Evolutionary conservation across 202 grass and related monocot species (phyloP).

Genomic region (Hordeum pubiflorum): DNA sequence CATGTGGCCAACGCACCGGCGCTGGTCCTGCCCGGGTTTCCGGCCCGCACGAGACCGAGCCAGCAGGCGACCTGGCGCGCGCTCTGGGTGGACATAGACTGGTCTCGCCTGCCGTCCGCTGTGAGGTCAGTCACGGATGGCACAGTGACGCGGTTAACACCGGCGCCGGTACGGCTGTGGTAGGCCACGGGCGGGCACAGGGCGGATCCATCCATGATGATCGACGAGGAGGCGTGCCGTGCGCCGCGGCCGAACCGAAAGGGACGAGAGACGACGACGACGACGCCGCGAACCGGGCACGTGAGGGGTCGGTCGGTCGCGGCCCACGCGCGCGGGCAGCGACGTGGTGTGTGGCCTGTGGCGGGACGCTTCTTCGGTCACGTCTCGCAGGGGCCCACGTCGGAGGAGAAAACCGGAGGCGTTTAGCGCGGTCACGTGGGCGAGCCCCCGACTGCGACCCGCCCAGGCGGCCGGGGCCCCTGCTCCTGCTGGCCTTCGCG

Average conservation of each 20-base stretch:
- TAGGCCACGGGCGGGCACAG: no score
- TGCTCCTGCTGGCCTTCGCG: no score
- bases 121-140: background rate
- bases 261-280: background rate
- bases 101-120: background rate
- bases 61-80: background rate
- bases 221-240: no score
- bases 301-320: background rate
- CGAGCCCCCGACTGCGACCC: background rate
- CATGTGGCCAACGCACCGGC: slow-evolving; percentile 52
- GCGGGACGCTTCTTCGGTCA: background rate
- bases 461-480: background rate
- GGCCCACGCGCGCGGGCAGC: background rate
- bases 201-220: no score
- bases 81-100: background rate
- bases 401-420: no score
- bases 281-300: background rate
- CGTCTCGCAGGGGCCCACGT: background rate
- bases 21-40: slow-evolving; percentile 4
- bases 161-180: no score
- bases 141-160: background rate
- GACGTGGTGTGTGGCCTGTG: background rate
- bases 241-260: background rate
- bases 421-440: background rate
- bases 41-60: background rate